Conservation (phyloP, 176 grass and related monocot genomes). For the Lolium multiflorum region DNA sequence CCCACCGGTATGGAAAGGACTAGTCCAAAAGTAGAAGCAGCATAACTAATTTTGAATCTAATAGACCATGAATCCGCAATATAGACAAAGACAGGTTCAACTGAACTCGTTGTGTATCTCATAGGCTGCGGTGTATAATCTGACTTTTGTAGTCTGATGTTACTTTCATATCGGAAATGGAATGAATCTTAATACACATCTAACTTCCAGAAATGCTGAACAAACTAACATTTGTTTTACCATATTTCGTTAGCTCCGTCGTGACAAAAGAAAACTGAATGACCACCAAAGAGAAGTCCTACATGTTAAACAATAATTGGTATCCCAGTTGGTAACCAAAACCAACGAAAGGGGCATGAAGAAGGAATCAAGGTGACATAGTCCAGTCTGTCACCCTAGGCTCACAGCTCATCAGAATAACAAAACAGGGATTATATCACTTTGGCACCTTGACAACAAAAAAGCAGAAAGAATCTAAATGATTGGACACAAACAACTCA, state of each 20-base stretch:
- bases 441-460: neutral
- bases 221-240: neutral
- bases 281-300: too few relatives aligned
- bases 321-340: neutral
- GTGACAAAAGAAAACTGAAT: too few relatives aligned
- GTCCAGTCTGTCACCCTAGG: slow-evolving; percentile 32
- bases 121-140: slow-evolving; percentile 24
- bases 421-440: neutral
- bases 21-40: neutral
- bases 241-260: too few relatives aligned
- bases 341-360: neutral
- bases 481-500: slow-evolving; percentile 13
- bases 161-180: slow-evolving; percentile 47
- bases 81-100: neutral
- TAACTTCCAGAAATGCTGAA: slow-evolving; percentile 50
- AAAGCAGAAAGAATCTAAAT: slow-evolving; percentile 16
- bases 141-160: slow-evolving; percentile 26
- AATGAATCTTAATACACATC: slow-evolving; percentile 42
- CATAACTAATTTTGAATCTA: neutral
- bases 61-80: neutral
- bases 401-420: neutral
- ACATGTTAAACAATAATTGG: too few relatives aligned
- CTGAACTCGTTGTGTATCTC: neutral
- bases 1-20: slow-evolving; percentile 15
- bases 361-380: slow-evolving; percentile 36